Conservation (phyloP, 495 filamentous ascomycete genomes). For the Aspergillus campestris region DNA sequence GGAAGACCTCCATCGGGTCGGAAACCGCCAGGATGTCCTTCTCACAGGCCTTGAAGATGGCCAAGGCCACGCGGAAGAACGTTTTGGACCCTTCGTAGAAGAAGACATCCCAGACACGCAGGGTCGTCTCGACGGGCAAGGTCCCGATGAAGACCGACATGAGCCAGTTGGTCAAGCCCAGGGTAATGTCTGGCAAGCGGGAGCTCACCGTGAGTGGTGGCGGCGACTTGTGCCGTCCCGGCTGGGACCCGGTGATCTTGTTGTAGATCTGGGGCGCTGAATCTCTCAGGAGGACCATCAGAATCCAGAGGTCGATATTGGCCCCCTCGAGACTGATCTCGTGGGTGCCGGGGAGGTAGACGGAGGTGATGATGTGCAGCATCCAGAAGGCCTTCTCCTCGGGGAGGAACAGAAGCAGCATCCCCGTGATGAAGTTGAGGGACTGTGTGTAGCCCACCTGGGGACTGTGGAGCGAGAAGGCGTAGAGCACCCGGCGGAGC, state of each 20-base stretch:
- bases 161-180: constrained; percentile 96
- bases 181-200: constrained; percentile 77
- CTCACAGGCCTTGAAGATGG: constrained; percentile 89
- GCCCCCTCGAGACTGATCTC: constrained; percentile 86
- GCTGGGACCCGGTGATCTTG: constrained; percentile 66
- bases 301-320: constrained; percentile 88
- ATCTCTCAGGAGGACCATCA: constrained; percentile 80
- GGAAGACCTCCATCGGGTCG: constrained; percentile 94
- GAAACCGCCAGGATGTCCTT: constrained; percentile 66
- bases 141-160: constrained; percentile 95
- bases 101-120: constrained; percentile 92
- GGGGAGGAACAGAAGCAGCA: constrained; percentile 85
- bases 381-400: constrained; percentile 94
- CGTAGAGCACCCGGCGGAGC: constrained; percentile 76
- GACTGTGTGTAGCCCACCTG: constrained; percentile 93
- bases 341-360: constrained; percentile 87
- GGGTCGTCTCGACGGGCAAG: constrained; percentile 78
- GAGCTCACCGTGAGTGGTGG: constrained; percentile 43
- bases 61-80: constrained; percentile 86
- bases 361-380: constrained; percentile 81
- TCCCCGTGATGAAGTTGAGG: constrained; percentile 91
- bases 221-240: constrained; percentile 26
- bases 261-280: constrained; percentile 79
- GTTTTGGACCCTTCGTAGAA: constrained; percentile 95
- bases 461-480: constrained; percentile 84